Conservation (phyloP, 164 flowering plant species). For the Stephania yunnanensis region DNA sequence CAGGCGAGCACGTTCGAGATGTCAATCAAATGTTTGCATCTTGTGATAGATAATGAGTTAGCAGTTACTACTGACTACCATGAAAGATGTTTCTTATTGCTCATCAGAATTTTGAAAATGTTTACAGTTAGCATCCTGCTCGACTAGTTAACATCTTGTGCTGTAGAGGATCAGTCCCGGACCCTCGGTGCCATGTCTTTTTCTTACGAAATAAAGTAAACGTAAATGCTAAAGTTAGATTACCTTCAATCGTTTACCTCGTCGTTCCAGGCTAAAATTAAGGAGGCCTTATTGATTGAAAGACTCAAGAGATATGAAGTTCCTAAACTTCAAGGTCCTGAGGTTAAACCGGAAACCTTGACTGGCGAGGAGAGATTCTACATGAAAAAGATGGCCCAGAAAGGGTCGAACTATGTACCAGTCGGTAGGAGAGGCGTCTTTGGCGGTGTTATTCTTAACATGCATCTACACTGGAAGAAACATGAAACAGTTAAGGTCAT, state of each 20-base stretch:
- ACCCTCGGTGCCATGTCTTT: too few species aligned
- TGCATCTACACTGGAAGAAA: conserved; percentile 79
- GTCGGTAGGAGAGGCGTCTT: conserved; percentile 85
- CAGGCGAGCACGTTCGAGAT: neutral
- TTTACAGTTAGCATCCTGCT: too few species aligned
- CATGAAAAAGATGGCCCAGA: conserved; percentile 82
- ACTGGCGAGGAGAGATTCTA: conserved; percentile 85
- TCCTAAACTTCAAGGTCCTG: conserved; percentile 74
- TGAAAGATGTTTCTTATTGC: too few species aligned
- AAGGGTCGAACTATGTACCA: conserved; percentile 76
- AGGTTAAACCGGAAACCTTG: conserved; percentile 47
- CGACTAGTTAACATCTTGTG: too few species aligned
- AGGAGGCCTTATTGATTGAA: conserved; percentile 72
- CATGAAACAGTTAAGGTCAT: conserved; percentile 94
- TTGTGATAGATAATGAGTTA: neutral
- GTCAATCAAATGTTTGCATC: neutral
- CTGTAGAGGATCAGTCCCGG: too few species aligned
- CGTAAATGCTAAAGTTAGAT: neutral
- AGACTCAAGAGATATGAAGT: conserved; percentile 78
- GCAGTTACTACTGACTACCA: too few species aligned
- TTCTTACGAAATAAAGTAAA: too few species aligned
- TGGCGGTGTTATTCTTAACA: conserved; percentile 66
- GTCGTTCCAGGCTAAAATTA: conserved; percentile 65
- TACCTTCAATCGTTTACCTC: neutral
- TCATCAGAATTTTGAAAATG: too few species aligned